Evolutionary conservation across 305 asterid species (phyloP), one percentile per base, ranked within the genome.

Genomic region (Vinca major): DNA sequence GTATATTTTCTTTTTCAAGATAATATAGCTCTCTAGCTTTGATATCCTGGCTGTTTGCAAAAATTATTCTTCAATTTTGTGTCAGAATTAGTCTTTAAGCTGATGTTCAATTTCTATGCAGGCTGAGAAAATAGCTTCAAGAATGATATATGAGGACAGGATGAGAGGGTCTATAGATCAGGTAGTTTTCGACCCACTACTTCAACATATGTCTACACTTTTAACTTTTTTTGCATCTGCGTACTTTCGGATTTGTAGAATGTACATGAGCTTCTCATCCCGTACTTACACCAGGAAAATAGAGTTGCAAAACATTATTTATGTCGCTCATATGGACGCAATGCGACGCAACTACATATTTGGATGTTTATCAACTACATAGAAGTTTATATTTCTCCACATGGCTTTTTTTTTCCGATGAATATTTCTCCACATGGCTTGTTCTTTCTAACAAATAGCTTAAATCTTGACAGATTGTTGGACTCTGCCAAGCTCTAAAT

Each of bases 51-150:
- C 33, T 26, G 33, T 26, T 26, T 26, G 33, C 33, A 26, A 26
- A 26, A 26, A 26, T 0, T 0, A 26, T 26, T 26, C 33, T 26
- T 26, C 33, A 26, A 26, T n/a, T n/a, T n/a, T n/a, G n/a, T n/a
- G n/a, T n/a, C n/a, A n/a, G n/a, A n/a, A n/a, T n/a, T n/a, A n/a
- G n/a, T n/a, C n/a, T n/a, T 26, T 26, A 26, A 26, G 33, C 60
- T 16, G 68, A 13, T 17, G 4, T 61, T 19, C 53, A 44, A 16
- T 26, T 21, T 47, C 74, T 67, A 61, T 70, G 79, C 85, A 93
- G 98, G 97, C 97, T 76, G 97, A 93, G 83, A 90, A 93, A 81
- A 89, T 93, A 81, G 98, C 98, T 72, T 93, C 98, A 64, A 88
- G 88, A 83, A 93, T 90, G 98, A 89, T 93, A 11, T 86, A 74